Conservation (phyloP, 208 protist species). For the Trypanosoma brucei region DNA sequence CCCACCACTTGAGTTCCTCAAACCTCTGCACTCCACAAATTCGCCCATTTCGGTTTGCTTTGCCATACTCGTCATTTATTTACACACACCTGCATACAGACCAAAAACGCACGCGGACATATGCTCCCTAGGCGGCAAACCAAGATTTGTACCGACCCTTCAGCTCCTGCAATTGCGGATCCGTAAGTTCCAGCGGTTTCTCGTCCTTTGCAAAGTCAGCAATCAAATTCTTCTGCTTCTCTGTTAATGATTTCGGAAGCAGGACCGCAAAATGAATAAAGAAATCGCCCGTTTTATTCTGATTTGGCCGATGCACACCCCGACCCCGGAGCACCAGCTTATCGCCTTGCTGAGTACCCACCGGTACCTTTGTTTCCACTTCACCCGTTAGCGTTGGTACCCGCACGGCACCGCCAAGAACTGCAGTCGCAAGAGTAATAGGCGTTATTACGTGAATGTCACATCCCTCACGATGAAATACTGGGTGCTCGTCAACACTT, state of each 20-base stretch:
- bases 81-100: too few relatives aligned
- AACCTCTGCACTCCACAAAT: too few relatives aligned
- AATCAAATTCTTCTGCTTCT: conserved; percentile 71
- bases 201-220: conserved; percentile 85
- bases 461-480: conserved; percentile 82
- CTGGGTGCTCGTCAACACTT: conserved; percentile 77
- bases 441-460: conserved; percentile 84
- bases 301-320: conserved; percentile 77
- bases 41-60: too few relatives aligned
- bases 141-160: conserved; percentile 79
- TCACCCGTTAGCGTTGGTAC: conserved; percentile 79
- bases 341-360: conserved; percentile 87
- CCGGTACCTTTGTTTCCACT: conserved; percentile 81
- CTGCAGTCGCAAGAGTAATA: conserved; percentile 67
- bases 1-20: too few relatives aligned
- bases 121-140: conserved; percentile 44
- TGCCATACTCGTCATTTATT: too few relatives aligned
- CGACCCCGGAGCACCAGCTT: conserved; percentile 81
- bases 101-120: not conserved
- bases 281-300: conserved; percentile 84
- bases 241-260: conserved; percentile 76
- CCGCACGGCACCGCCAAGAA: conserved; percentile 72
- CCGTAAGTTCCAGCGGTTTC: conserved; percentile 63
- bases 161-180: conserved; percentile 76
- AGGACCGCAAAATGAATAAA: conserved; percentile 88